Percentiles rank a stretch among this genome's conserved stretches.
Evolutionary conservation across 345 rosid genomes (phyloP).

Genomic region (Atalantia buxifolia): DNA sequence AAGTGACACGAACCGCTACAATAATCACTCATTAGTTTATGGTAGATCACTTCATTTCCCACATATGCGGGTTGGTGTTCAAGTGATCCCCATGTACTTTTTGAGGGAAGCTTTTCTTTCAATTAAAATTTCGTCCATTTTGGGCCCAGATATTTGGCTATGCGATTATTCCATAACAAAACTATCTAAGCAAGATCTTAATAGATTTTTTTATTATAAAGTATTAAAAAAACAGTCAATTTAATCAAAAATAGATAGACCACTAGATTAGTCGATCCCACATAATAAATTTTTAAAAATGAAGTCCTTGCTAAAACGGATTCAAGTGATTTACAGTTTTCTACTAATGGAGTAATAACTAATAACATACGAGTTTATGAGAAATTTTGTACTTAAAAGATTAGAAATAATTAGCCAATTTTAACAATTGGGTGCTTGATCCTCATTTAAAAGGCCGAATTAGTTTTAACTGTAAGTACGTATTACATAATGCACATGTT

Average conservation of each 20-base stretch:
- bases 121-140: no score
- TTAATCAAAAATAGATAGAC: no score
- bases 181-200: background rate
- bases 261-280: background rate
- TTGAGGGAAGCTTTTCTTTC: background rate
- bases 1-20: background rate
- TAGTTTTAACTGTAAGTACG: no score
- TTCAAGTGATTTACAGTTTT: background rate
- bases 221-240: no score
- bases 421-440: background rate
- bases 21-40: background rate
- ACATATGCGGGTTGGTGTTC: background rate
- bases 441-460: no score
- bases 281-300: no score
- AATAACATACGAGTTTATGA: background rate
- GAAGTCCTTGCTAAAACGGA: background rate
- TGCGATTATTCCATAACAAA: background rate
- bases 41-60: background rate
- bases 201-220: no score
- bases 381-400: no score
- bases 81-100: background rate
- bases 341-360: background rate
- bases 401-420: background rate
- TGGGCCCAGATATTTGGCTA: no score
- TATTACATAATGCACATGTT: no score